Conservation (phyloP, 257 asterid species). For the Scutellaria galericulata region DNA sequence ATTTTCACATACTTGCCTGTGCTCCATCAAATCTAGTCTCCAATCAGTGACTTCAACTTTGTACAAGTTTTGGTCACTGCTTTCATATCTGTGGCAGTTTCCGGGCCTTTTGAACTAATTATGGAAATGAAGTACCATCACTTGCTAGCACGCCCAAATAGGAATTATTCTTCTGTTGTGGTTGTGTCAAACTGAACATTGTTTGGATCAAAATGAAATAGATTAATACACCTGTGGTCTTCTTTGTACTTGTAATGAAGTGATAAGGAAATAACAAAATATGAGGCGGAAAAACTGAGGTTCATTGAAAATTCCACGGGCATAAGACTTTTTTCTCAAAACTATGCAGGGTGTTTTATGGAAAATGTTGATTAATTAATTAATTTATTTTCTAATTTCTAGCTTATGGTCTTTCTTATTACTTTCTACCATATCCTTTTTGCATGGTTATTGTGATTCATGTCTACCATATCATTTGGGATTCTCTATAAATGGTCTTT, state of each 20-base stretch:
- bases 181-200: background rate
- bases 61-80: background rate
- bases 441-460: slow-evolving; percentile 1
- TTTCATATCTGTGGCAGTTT: background rate
- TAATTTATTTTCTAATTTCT: slow-evolving; percentile 3
- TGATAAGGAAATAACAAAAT: slow-evolving; percentile 5
- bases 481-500: slow-evolving; percentile 20
- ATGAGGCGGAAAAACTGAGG: background rate
- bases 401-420: slow-evolving; percentile 11
- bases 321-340: background rate
- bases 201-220: slow-evolving; percentile 14
- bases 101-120: background rate
- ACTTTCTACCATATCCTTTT: slow-evolving; percentile 30
- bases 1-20: background rate
- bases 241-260: background rate
- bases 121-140: background rate
- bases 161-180: background rate
- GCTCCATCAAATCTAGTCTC: too few relatives aligned
- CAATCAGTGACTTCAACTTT: slow-evolving; percentile 2
- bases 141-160: background rate
- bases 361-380: background rate
- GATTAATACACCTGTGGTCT: slow-evolving; percentile 1
- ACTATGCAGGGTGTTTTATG: slow-evolving; percentile 4
- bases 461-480: slow-evolving; percentile 25
- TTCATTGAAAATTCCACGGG: slow-evolving; percentile 12